phyloP scores from a whole-genome alignment of 257 asterid genomes.

The Cordia subcordata region DNA sequence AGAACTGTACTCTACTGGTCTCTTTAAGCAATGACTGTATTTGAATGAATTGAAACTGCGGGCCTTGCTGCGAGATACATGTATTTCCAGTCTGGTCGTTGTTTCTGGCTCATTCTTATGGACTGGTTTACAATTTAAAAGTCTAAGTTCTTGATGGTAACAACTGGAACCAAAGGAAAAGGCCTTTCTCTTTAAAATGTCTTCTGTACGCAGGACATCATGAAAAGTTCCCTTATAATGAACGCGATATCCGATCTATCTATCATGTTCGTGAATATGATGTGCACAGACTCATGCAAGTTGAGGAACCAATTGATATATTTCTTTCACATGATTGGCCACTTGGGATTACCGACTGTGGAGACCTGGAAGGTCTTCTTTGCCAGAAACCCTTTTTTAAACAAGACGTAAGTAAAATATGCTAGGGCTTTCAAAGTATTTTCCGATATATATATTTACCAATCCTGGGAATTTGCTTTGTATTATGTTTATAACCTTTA shows the following conservation, averaged over 20 bases:
- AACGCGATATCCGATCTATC: conserved; percentile 71
- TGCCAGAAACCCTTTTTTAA: conserved; percentile 62
- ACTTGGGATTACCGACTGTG: conserved; percentile 67
- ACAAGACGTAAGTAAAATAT: conserved; percentile 53
- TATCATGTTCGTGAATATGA: conserved; percentile 96
- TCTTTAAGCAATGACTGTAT: not conserved
- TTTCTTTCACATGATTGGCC: conserved; percentile 99
- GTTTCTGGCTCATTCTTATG: not conserved
- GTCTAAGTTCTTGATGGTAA: too few relatives aligned
- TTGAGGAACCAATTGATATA: conserved; percentile 87
- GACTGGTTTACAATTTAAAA: not conserved
- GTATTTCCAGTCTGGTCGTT: not conserved
- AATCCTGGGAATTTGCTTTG: not conserved
- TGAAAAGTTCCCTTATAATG: conserved; percentile 81
- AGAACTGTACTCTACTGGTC: not conserved
- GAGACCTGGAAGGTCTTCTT: conserved; percentile 59
- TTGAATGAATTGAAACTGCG: too few relatives aligned
- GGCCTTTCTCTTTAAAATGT: conserved; percentile 2
- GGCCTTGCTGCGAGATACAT: too few relatives aligned
- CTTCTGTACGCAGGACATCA: conserved; percentile 67
- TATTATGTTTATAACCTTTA: not conserved
- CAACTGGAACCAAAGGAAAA: too few relatives aligned
- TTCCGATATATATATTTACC: too few relatives aligned
- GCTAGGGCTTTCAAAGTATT: not conserved
- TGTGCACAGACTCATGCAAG: conserved; percentile 85